Evolutionary conservation across 805 yeast species (phyloP).

Genomic region (Metschnikowia orientalis): DNA sequence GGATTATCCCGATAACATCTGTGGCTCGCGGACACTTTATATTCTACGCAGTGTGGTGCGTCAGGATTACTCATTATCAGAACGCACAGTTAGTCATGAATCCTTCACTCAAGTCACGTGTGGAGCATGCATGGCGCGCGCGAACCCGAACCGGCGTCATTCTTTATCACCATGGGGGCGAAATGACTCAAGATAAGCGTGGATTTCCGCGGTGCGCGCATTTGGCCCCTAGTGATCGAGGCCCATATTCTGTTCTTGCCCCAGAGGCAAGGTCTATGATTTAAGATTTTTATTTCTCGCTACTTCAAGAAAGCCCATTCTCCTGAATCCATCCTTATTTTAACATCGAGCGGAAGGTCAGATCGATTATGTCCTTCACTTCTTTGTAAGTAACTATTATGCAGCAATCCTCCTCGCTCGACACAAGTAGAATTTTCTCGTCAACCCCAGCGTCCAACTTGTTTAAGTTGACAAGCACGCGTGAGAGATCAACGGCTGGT

Average conservation of each 20-base stretch:
- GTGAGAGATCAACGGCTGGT: constrained; percentile 76
- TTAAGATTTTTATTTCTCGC: constrained; percentile 4
- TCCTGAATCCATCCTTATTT: constrained; percentile 2
- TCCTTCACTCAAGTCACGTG: constrained; percentile 5
- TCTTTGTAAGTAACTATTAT: constrained; percentile 82
- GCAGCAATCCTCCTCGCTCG: constrained; percentile 82
- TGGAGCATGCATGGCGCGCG: background rate
- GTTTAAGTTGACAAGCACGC: constrained; percentile 73
- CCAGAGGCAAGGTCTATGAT: background rate
- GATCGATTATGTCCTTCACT: constrained; percentile 64
- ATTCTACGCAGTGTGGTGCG: constrained; percentile 6
- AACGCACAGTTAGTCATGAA: constrained; percentile 3
- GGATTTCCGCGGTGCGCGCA: constrained; percentile 3
- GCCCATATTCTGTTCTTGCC: background rate
- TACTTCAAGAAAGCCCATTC: no score
- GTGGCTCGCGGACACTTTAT: constrained; percentile 5
- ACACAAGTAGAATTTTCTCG: constrained; percentile 74
- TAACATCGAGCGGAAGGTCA: constrained; percentile 48
- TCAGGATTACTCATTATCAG: constrained; percentile 6
- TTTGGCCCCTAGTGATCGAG: background rate
- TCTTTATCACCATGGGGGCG: background rate
- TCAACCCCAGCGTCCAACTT: constrained; percentile 90
- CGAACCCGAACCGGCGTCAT: background rate
- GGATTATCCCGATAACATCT: constrained; percentile 1
- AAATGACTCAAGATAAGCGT: constrained; percentile 2